phyloP scores from a whole-genome alignment of 305 asterid species.

The Fraxinus nigra region DNA sequence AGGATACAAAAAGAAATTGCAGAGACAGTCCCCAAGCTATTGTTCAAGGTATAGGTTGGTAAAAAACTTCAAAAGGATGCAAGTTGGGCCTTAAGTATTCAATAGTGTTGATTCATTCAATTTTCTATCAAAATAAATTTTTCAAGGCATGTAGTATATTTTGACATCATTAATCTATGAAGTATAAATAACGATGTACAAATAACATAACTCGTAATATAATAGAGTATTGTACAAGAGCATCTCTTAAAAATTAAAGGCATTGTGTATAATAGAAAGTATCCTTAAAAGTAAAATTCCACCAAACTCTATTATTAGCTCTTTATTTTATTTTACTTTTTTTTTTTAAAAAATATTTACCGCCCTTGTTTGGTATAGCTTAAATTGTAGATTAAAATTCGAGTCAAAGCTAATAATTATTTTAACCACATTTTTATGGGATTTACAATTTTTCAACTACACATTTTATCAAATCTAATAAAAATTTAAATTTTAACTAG shows the following conservation, averaged over 20 bases:
- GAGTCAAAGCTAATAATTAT: too few relatives aligned
- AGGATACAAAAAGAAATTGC: background rate
- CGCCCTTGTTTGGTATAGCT: too few relatives aligned
- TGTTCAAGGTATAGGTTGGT: background rate
- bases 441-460: too few relatives aligned
- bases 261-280: too few relatives aligned
- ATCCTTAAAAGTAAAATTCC: too few relatives aligned
- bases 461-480: background rate
- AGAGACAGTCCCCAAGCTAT: background rate
- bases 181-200: too few relatives aligned
- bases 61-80: background rate
- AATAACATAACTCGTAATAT: too few relatives aligned
- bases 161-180: too few relatives aligned
- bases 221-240: too few relatives aligned
- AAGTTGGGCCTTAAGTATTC: background rate
- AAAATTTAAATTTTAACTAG: too few relatives aligned
- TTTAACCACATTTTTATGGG: background rate
- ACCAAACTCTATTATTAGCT: background rate
- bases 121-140: background rate
- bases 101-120: background rate
- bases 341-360: too few relatives aligned
- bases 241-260: background rate
- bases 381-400: background rate
- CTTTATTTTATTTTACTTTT: too few relatives aligned
- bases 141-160: background rate